A percentile compares a stretch with the other conserved stretches of the same genome.
phyloP scores from a whole-genome alignment of 768 basidiomycete genomes.

The Tulasnella sp. region DNA sequence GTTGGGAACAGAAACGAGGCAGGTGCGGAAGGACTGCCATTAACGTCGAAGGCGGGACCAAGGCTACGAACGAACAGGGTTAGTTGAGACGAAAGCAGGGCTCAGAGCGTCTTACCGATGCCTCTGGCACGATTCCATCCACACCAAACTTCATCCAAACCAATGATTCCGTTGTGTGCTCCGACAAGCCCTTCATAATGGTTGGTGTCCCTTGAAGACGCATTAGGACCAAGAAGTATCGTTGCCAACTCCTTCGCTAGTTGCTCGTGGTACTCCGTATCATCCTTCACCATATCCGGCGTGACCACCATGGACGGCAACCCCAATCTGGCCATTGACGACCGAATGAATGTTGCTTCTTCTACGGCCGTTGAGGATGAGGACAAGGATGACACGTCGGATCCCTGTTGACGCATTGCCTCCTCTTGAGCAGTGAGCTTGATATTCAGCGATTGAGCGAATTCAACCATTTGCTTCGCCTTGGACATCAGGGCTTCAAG shows the following conservation, averaged over 20 bases:
- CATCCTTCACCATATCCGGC: constrained; percentile 75
- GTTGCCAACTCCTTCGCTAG: constrained; percentile 70
- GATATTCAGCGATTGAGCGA: constrained; percentile 80
- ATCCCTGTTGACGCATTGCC: constrained; percentile 10
- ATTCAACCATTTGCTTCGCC: constrained; percentile 82
- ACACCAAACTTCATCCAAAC: constrained; percentile 88
- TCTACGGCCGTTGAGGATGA: constrained; percentile 30
- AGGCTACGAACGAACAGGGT: constrained; percentile 37
- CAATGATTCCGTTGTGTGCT: constrained; percentile 58
- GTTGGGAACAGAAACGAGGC: constrained; percentile 48
- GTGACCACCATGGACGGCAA: constrained; percentile 74
- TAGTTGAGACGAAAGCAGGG: neutral
- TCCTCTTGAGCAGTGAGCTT: constrained; percentile 45
- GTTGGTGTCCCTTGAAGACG: constrained; percentile 18
- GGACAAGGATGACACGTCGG: constrained; percentile 12
- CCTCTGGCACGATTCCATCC: constrained; percentile 91
- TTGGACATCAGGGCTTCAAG: constrained; percentile 84
- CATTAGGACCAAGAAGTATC: constrained; percentile 42
- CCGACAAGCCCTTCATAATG: constrained; percentile 47
- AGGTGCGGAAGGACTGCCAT: constrained; percentile 62
- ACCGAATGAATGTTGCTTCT: constrained; percentile 76
- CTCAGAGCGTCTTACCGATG: constrained; percentile 45
- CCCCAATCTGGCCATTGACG: constrained; percentile 81
- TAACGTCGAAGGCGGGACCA: constrained; percentile 81
- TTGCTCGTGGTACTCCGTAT: constrained; percentile 63